Evolutionary conservation across 352 stramenopile genomes (phyloP).

Genomic region (Peronospora farinosa): DNA sequence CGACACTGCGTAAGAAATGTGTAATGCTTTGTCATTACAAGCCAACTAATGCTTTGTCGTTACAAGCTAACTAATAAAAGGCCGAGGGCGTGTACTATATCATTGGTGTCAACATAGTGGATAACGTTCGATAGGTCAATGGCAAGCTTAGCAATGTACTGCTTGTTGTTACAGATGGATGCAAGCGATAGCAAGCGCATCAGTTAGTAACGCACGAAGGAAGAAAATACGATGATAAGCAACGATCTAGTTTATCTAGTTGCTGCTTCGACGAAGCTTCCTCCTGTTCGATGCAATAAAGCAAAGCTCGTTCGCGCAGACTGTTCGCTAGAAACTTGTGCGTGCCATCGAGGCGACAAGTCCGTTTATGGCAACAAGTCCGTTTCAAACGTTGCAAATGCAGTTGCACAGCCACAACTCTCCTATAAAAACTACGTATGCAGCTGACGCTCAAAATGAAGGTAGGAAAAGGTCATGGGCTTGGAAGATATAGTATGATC

Average conservation of each 20-base stretch:
- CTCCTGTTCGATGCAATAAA: conserved; percentile 19
- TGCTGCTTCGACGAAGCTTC: conserved; percentile 32
- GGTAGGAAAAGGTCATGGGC: conserved; percentile 6
- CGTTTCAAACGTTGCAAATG: conserved; percentile 77
- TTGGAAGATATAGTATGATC: conserved; percentile 34
- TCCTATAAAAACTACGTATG: too few relatives aligned
- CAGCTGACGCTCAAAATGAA: too few relatives aligned
- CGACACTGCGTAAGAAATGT: conserved; percentile 5
- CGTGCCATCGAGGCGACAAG: conserved; percentile 28
- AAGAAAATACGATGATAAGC: conserved; percentile 51
- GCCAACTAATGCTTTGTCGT: conserved; percentile 16
- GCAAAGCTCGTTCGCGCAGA: conserved; percentile 23
- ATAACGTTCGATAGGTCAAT: conserved; percentile 51
- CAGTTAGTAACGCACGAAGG: not conserved
- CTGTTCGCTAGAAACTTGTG: conserved; percentile 6
- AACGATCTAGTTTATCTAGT: conserved; percentile 57
- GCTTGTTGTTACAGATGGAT: conserved; percentile 80
- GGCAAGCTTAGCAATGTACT: conserved; percentile 68
- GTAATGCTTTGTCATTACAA: conserved; percentile 18
- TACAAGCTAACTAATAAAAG: conserved; percentile 21
- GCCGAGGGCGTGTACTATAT: conserved; percentile 27
- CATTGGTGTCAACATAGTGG: not conserved
- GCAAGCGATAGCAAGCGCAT: not conserved
- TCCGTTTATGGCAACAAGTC: conserved; percentile 28
- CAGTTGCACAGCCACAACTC: conserved; percentile 34